A percentile compares a stretch with the other conserved stretches of the same genome.
These are phyloP conservation scores for Mortierella sp. DNA, from an alignment of 371 early-diverging fungal species.

Conservation along the genomic window DNA sequence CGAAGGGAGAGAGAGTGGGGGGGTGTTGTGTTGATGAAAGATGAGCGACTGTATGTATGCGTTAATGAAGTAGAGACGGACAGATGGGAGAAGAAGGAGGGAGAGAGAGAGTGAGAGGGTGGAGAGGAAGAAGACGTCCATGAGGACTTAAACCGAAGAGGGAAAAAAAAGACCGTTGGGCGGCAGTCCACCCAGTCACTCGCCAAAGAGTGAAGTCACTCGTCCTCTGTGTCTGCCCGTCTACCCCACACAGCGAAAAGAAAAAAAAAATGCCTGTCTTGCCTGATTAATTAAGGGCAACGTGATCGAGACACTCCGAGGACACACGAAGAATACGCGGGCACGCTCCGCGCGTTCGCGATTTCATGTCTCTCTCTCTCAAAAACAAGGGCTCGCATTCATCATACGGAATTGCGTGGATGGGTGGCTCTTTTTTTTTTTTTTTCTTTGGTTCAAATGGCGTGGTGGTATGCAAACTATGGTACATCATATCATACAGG, in stretches of 20 bases:
- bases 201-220: background rate
- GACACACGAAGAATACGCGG: background rate
- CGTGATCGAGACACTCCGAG: background rate
- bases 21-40: background rate
- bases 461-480: background rate
- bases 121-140: background rate
- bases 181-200: background rate
- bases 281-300: slow-evolving; percentile 5
- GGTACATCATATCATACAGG: background rate
- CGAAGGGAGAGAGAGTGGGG: background rate
- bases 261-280: slow-evolving; percentile 6
- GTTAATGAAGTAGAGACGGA: background rate
- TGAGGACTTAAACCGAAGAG: background rate
- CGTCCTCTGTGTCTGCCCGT: too few species aligned
- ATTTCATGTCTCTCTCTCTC: background rate
- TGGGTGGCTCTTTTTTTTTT: slow-evolving; percentile 1
- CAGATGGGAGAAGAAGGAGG: background rate
- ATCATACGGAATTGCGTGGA: background rate
- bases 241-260: slow-evolving; percentile 5
- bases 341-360: slow-evolving; percentile 6
- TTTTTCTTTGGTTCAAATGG: background rate
- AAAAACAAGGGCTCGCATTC: background rate
- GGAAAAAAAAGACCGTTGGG: background rate
- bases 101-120: background rate
- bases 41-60: background rate